Conservation (phyloP, 2,329 filamentous ascomycete genomes). For the Trichoderma aggressivum region DNA sequence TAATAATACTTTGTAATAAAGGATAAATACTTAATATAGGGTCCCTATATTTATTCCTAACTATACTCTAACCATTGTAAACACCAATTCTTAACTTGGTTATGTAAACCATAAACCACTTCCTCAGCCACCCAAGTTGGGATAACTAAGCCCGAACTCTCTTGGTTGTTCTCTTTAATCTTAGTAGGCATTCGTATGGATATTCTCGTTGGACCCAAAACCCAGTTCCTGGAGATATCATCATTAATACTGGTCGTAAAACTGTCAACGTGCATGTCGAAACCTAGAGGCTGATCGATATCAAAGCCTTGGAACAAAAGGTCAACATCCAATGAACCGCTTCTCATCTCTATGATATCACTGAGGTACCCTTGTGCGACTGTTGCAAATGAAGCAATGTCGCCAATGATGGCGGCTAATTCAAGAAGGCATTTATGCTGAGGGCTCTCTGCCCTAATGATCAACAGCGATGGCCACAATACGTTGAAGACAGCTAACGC, state of each 20-base stretch:
- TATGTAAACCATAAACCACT: constrained; percentile 32
- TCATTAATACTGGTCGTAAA: constrained; percentile 43
- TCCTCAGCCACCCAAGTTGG: constrained; percentile 32
- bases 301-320: constrained; percentile 25
- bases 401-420: constrained; percentile 21
- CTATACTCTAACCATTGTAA: not conserved
- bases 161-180: constrained; percentile 28
- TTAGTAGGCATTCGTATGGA: constrained; percentile 39
- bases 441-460: constrained; percentile 20
- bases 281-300: not conserved
- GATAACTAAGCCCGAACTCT: constrained; percentile 32
- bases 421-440: constrained; percentile 21
- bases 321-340: constrained; percentile 20
- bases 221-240: constrained; percentile 47
- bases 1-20: too few species aligned
- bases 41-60: not conserved
- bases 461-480: constrained; percentile 31
- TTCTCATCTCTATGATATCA: constrained; percentile 22
- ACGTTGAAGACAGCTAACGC: constrained; percentile 30
- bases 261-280: constrained; percentile 33
- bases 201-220: constrained; percentile 32
- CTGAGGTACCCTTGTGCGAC: constrained; percentile 23
- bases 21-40: too few species aligned
- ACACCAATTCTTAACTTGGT: constrained; percentile 33
- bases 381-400: constrained; percentile 21